Conservation (phyloP, 345 rosid genomes). For the Eucalyptus leucophloia region DNA sequence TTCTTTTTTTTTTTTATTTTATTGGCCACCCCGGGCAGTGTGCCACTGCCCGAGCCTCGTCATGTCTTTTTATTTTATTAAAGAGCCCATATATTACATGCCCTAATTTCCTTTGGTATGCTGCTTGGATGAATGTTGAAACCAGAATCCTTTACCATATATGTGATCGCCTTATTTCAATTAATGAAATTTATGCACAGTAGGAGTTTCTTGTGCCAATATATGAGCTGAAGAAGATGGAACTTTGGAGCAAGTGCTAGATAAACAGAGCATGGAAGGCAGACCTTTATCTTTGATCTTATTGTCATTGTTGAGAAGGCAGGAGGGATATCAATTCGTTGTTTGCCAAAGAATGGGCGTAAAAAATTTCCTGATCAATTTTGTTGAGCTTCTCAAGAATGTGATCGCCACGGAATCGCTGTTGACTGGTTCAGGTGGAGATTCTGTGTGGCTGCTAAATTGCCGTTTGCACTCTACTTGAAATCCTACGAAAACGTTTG, state of each 20-base stretch:
- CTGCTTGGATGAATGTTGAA: neutral
- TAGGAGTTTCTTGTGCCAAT: neutral
- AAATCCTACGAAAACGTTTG: neutral
- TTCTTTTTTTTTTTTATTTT: no score
- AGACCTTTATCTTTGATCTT: neutral
- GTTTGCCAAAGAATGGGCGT: neutral
- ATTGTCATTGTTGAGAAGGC: neutral
- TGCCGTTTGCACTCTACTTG: neutral
- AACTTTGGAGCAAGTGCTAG: neutral
- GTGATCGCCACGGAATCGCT: neutral
- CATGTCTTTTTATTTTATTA: no score
- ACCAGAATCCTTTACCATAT: neutral
- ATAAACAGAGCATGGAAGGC: neutral
- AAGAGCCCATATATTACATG: no score
- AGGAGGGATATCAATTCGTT: neutral
- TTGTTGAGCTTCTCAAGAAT: neutral
- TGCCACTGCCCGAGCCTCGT: no score
- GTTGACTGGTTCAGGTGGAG: neutral
- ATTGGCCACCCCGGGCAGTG: no score
- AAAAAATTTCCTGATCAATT: neutral
- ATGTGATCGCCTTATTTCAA: neutral
- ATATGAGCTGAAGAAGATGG: neutral
- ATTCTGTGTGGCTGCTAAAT: neutral
- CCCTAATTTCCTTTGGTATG: neutral
- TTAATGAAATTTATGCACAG: neutral